These are phyloP conservation scores for Lipomyces spencermartinsiae DNA, from an alignment of 805 yeast species.

Conservation along the genomic window DNA sequence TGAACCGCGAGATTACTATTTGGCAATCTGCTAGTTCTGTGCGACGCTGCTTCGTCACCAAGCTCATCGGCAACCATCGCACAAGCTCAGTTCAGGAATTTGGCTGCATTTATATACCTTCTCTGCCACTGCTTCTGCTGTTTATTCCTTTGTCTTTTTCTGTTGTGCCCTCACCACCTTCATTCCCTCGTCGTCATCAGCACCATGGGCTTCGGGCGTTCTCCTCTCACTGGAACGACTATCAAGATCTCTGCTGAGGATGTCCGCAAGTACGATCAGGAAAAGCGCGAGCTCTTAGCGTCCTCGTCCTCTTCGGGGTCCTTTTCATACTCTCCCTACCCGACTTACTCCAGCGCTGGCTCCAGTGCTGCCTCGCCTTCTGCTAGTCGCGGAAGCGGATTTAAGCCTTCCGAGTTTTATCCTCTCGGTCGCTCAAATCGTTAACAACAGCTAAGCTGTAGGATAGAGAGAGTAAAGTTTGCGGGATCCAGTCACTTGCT, in stretches of 20 bases:
- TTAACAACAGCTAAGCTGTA: not conserved
- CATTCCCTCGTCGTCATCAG: not conserved
- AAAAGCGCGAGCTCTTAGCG: conserved; percentile 4
- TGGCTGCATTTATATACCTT: not conserved
- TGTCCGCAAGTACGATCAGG: conserved; percentile 19
- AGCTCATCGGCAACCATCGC: not conserved
- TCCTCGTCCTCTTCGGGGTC: conserved; percentile 8
- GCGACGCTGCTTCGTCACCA: not conserved
- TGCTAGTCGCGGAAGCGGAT: not conserved
- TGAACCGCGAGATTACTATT: not conserved
- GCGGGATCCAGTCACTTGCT: not conserved
- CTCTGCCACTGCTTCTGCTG: not conserved
- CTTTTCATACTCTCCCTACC: not conserved
- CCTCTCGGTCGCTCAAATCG: not conserved
- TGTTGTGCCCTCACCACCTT: not conserved
- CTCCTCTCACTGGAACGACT: conserved; percentile 10
- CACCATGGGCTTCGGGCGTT: conserved; percentile 10
- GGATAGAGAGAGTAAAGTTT: not conserved
- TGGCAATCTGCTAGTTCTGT: not conserved
- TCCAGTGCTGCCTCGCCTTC: not conserved
- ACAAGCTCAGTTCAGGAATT: not conserved
- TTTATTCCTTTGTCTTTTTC: not conserved
- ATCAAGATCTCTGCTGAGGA: conserved; percentile 18
- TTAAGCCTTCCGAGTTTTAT: not conserved
- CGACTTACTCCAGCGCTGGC: not conserved